Percentiles rank a stretch among this genome's conserved stretches.
phyloP scores from a whole-genome alignment of 305 asterid genomes.

The Fraxinus velutina region DNA sequence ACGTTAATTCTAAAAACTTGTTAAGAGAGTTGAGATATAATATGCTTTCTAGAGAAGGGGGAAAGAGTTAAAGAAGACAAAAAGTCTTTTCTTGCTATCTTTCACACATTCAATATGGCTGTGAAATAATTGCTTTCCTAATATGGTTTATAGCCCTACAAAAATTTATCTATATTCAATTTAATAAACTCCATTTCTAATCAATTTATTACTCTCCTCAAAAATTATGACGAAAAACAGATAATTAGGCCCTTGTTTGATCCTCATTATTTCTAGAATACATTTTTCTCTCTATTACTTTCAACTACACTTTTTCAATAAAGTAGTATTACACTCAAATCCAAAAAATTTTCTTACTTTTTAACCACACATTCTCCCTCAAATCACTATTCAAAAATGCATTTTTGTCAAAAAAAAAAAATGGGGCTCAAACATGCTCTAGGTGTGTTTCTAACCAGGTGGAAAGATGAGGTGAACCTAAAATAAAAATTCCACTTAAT shows the following conservation, averaged over 20 bases:
- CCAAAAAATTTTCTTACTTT: neutral
- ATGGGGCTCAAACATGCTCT: neutral
- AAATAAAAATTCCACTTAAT: slow-evolving; percentile 10
- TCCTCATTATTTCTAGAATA: neutral
- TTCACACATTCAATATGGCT: neutral
- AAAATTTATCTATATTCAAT: neutral
- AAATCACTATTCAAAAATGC: neutral
- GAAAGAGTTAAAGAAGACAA: neutral
- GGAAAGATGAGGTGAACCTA: neutral
- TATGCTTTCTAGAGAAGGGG: neutral
- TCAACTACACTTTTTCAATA: neutral
- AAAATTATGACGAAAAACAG: neutral
- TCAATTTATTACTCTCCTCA: neutral
- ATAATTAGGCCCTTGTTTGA: neutral
- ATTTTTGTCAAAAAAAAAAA: neutral
- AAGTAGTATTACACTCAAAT: neutral
- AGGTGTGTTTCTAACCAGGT: slow-evolving; percentile 3
- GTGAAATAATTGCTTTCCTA: neutral
- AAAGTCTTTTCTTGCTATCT: neutral
- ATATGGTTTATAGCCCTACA: neutral
- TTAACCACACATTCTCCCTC: neutral
- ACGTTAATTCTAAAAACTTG: neutral
- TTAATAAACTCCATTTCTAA: neutral
- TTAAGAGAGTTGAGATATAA: neutral
- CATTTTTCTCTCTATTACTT: neutral